Conservation (phyloP, 306 rosid species). For the Ormosia emarginata region DNA sequence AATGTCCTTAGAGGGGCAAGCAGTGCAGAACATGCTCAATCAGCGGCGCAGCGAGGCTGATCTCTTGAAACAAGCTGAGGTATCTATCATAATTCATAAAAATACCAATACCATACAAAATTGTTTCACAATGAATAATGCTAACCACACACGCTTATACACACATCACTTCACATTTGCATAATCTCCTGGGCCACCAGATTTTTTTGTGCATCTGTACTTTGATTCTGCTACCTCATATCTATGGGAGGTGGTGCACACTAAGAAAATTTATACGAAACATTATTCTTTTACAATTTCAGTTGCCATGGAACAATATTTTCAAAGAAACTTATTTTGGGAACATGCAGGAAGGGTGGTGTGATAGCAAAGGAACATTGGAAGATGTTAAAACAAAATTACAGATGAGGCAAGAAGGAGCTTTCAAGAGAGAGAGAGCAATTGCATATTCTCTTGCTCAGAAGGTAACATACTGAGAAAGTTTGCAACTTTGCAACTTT, state of each 20-base stretch:
- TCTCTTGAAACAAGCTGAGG: slow-evolving; percentile 86
- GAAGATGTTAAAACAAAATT: slow-evolving; percentile 74
- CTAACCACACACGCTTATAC: neutral
- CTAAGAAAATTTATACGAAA: too few species aligned
- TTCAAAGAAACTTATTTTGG: neutral
- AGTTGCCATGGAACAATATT: neutral
- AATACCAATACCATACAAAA: neutral
- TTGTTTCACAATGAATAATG: neutral
- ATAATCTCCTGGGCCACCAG: neutral
- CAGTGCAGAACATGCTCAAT: slow-evolving; percentile 72
- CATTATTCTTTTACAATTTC: neutral
- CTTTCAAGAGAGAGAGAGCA: slow-evolving; percentile 92
- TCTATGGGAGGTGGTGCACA: neutral
- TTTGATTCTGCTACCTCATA: neutral
- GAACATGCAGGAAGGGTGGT: slow-evolving; percentile 45
- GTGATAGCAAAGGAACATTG: slow-evolving; percentile 85
- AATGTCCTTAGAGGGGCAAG: slow-evolving; percentile 91
- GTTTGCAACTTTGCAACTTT: neutral
- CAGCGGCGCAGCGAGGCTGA: slow-evolving; percentile 68
- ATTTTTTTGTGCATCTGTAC: neutral
- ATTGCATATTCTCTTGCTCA: slow-evolving; percentile 89
- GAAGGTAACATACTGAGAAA: slow-evolving; percentile 47
- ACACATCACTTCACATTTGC: neutral
- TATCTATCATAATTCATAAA: neutral
- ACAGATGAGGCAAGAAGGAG: slow-evolving; percentile 94